Evolutionary conservation across 139 green algal genomes (phyloP), one percentile per base, ranked within the genome.

Genomic region (Closterium sp.): DNA sequence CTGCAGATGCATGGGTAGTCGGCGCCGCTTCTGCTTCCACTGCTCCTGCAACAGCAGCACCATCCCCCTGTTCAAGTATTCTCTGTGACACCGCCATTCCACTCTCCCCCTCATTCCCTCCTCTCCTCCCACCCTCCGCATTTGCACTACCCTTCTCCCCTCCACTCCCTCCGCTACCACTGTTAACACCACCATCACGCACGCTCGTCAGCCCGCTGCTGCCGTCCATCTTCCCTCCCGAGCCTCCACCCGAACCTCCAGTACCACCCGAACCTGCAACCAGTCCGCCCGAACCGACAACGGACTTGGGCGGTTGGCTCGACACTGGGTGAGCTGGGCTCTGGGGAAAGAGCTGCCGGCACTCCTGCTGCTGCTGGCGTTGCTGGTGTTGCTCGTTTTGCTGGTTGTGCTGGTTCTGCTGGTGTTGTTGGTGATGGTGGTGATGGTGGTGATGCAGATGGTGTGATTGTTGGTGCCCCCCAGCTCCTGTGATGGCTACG

Each of bases 51-150:
- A 4, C 45, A 79, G 27, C 62, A 79, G 62, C 62, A 79, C 3
- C 19, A 79, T 79, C 19, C 62, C 17, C 19, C 5, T 13, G 17
- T 79, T 24, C 62, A 27, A 13, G 62, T 79, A 27, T 22, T 79
- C 19, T 79, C 62, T 79, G 62, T 2, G 62, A 22, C 62, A 79
- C 62, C 27, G 62, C 62, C 62, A 79, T 22, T 27, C 62, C 62
- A 4, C 62, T 79, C 17, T 79, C 62, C 62, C 62, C 62, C 6
- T 79, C 62, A 24, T 90, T 62, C 88, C 88, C n/a, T 29, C 28
- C 88, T 90, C 28, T 90, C 88, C 62, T 90, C 62, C 30, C 29
- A 28, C 30, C 88, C 29, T 62, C 70, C 88, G 4, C 62, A 86
- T 29, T 90, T 6, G 86, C 31, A 85, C 86, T 89, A 22, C 31